These are phyloP conservation scores for Punica granatum DNA, from an alignment of 345 rosid genomes.

Conservation along the genomic window DNA sequence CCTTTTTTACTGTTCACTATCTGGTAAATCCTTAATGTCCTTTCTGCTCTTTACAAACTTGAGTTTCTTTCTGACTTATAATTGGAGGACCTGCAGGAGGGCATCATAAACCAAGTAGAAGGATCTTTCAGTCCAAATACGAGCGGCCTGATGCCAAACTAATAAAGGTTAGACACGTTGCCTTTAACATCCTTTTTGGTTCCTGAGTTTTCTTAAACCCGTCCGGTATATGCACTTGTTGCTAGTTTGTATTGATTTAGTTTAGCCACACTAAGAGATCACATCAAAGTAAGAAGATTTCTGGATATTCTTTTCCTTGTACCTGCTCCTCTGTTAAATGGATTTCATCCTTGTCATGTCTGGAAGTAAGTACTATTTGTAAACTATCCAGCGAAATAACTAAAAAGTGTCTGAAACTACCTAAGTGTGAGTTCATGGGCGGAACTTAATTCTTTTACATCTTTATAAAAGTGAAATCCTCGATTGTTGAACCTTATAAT, in stretches of 20 bases:
- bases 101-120: slow-evolving; percentile 37
- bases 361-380: neutral
- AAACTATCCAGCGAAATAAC: neutral
- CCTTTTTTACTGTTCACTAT: neutral
- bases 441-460: neutral
- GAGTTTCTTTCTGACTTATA: slow-evolving; percentile 6
- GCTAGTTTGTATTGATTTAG: neutral
- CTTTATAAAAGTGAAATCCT: neutral
- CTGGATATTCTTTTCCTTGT: neutral
- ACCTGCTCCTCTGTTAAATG: neutral
- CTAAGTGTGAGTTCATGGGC: neutral
- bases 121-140: slow-evolving; percentile 48
- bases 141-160: slow-evolving; percentile 43
- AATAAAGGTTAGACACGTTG: slow-evolving; percentile 28
- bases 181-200: neutral
- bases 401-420: neutral
- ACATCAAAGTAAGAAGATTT: no score
- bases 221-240: neutral
- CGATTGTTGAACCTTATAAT: neutral
- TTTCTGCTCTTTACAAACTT: neutral
- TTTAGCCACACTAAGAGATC: no score
- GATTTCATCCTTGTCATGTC: neutral
- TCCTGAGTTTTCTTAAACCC: neutral
- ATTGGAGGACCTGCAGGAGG: slow-evolving; percentile 37
- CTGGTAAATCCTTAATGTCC: no score